Conservation (phyloP, 352 stramenopile genomes). For the Elongisporangium undulatum region DNA sequence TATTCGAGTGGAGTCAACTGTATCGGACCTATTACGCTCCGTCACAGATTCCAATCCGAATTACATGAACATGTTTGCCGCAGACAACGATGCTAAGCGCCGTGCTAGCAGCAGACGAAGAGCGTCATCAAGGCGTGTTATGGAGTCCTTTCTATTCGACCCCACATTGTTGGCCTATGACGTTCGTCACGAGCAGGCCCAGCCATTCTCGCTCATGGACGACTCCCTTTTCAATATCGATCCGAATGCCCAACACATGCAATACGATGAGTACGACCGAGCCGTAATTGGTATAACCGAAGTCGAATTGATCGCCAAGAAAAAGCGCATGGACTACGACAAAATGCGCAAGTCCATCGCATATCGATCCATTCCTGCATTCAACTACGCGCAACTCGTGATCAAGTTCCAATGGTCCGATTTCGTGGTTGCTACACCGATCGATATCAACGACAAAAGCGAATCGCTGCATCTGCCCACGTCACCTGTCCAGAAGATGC, state of each 20-base stretch:
- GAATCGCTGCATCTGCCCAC: constrained; percentile 10
- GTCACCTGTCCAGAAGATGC: constrained; percentile 52
- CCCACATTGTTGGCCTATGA: constrained; percentile 56
- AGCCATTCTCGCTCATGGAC: constrained; percentile 50
- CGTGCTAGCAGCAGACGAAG: constrained; percentile 4
- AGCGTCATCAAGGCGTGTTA: constrained; percentile 12
- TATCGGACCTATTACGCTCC: neutral
- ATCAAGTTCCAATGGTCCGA: constrained; percentile 76
- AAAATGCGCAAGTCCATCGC: constrained; percentile 55
- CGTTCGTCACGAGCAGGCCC: constrained; percentile 36
- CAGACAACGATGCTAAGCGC: constrained; percentile 14
- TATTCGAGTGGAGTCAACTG: neutral
- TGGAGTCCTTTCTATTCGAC: constrained; percentile 27
- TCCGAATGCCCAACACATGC: constrained; percentile 36
- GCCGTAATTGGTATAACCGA: constrained; percentile 7
- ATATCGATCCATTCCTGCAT: constrained; percentile 49
- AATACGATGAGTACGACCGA: constrained; percentile 40
- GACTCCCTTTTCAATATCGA: constrained; percentile 50
- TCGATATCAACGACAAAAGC: constrained; percentile 13
- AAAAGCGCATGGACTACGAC: constrained; percentile 60
- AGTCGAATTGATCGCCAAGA: constrained; percentile 48
- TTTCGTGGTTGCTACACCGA: constrained; percentile 59
- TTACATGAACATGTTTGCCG: neutral
- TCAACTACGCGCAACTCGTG: constrained; percentile 58
- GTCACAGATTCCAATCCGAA: neutral